These are phyloP conservation scores for Rozella allomycis DNA, from an alignment of 371 early-diverging fungal species.

Conservation along the genomic window DNA sequence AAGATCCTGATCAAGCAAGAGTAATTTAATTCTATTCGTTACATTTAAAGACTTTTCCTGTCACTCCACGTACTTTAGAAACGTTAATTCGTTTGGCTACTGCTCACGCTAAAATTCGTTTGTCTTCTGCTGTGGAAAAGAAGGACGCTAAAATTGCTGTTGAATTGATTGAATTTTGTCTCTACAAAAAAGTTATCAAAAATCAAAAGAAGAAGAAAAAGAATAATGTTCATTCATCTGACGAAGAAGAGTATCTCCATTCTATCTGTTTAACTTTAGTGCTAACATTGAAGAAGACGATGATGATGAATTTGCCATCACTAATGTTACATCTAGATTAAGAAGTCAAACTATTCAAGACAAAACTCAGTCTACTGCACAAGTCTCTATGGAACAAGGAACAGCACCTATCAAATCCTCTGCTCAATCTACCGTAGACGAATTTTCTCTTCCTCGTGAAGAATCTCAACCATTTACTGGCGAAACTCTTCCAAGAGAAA, in stretches of 20 bases:
- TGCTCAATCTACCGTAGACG: too few relatives aligned
- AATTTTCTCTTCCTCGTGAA: too few relatives aligned
- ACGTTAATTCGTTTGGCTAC: conserved; percentile 95
- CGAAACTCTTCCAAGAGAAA: too few relatives aligned
- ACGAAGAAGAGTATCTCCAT: too few relatives aligned
- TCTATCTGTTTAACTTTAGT: too few relatives aligned
- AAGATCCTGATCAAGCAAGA: conserved; percentile 9
- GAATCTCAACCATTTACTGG: too few relatives aligned
- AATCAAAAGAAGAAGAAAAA: neutral
- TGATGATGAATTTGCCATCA: neutral
- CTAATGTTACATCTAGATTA: too few relatives aligned
- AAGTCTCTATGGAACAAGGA: too few relatives aligned
- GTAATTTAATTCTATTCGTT: conserved; percentile 11
- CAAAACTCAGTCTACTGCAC: too few relatives aligned
- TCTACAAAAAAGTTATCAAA: conserved; percentile 1
- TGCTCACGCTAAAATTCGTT: conserved; percentile 91
- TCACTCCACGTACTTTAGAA: conserved; percentile 96
- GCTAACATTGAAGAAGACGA: neutral
- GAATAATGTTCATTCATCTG: neutral
- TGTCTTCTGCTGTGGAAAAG: conserved; percentile 50
- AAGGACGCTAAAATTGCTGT: neutral
- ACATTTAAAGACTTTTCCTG: conserved; percentile 31
- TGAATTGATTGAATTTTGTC: neutral
- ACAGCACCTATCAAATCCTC: too few relatives aligned
- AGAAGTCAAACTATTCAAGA: too few relatives aligned